Evolutionary conservation across 257 asterid genomes (phyloP).

Genomic region (Solanum neorickii): DNA sequence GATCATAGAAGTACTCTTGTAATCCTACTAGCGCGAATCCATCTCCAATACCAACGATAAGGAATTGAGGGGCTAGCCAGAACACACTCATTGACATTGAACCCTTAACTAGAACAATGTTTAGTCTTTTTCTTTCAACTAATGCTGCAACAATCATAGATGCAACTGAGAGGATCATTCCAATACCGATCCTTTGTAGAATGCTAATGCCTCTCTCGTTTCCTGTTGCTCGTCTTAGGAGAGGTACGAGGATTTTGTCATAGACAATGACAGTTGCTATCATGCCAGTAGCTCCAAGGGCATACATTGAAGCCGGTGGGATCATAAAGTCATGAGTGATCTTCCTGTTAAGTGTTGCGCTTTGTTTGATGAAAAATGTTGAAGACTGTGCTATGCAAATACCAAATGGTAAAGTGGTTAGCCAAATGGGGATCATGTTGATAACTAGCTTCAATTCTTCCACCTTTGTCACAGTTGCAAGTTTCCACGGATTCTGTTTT

Average conservation of each 20-base stretch:
- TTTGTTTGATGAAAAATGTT: constrained; percentile 75
- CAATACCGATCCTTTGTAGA: constrained; percentile 68
- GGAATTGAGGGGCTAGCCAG: constrained; percentile 62
- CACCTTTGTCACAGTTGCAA: constrained; percentile 47
- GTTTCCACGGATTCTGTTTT: constrained; percentile 41
- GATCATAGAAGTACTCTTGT: constrained; percentile 67
- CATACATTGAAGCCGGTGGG: constrained; percentile 63
- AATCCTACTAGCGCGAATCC: constrained; percentile 78
- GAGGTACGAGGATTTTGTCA: constrained; percentile 47
- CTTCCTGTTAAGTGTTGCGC: constrained; percentile 32
- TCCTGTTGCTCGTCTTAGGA: constrained; percentile 41
- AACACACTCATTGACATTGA: background rate
- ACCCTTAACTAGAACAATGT: constrained; percentile 6
- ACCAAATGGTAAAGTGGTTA: constrained; percentile 61
- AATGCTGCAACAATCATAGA: constrained; percentile 62
- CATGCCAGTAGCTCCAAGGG: constrained; percentile 56
- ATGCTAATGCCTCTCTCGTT: constrained; percentile 43
- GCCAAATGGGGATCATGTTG: constrained; percentile 71
- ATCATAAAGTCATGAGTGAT: constrained; percentile 37
- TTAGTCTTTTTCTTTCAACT: constrained; percentile 38
- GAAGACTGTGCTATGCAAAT: constrained; percentile 54
- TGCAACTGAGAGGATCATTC: constrained; percentile 40
- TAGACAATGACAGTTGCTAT: constrained; percentile 61
- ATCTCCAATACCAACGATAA: constrained; percentile 75
- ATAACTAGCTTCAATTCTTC: constrained; percentile 59